phyloP scores from a whole-genome alignment of 352 stramenopile genomes.

The Phytophthora hybrid region DNA sequence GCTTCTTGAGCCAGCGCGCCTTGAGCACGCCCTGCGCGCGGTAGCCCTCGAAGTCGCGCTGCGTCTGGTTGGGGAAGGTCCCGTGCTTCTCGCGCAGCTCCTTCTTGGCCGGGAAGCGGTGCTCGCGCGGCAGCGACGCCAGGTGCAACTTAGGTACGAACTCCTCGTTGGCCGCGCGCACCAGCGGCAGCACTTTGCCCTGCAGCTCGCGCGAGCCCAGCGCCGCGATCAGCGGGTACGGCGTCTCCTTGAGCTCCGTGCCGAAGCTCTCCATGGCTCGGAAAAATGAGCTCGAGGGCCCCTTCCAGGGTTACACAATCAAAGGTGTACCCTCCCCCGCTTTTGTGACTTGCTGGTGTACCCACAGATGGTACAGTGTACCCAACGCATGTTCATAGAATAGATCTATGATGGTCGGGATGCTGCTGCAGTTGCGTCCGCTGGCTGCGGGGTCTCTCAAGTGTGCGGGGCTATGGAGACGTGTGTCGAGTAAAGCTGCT shows the following conservation, averaged over 20 bases:
- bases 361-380: no score
- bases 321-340: no score
- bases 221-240: conserved; percentile 85
- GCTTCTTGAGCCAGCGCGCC: conserved; percentile 87
- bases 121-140: conserved; percentile 68
- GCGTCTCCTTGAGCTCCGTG: conserved; percentile 87
- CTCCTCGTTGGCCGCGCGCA: conserved; percentile 84
- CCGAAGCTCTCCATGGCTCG: conserved; percentile 85
- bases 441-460: background rate
- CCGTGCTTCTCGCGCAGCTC: conserved; percentile 87
- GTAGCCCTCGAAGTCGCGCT: conserved; percentile 86
- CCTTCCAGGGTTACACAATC: no score
- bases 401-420: no score
- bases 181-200: conserved; percentile 67
- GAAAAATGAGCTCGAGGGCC: background rate
- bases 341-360: no score
- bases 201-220: conserved; percentile 82
- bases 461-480: conserved; percentile 1
- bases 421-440: conserved; percentile 19
- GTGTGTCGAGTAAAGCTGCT: conserved; percentile 3
- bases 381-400: no score
- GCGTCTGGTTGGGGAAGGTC: conserved; percentile 85
- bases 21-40: conserved; percentile 79
- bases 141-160: conserved; percentile 86
- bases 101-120: conserved; percentile 87